Conservation (phyloP, 163 green algal species). For the Scenedesmus sp. region DNA sequence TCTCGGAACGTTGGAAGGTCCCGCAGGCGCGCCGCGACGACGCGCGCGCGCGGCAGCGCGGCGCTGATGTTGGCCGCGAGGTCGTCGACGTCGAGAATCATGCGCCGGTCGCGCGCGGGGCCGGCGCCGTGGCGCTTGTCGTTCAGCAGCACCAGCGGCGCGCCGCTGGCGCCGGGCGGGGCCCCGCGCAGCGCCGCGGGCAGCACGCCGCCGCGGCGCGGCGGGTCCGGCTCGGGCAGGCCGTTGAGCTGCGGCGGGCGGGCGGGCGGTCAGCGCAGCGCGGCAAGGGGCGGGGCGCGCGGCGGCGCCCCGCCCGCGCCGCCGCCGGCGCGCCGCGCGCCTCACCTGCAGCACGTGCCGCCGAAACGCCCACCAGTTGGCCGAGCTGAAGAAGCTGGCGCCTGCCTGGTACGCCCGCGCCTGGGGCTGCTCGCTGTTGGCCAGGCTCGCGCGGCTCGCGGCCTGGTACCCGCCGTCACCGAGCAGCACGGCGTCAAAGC, state of each 20-base stretch:
- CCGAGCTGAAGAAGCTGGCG: slow-evolving; percentile 32
- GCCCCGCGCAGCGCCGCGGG: too few species aligned
- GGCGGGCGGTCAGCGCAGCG: too few species aligned
- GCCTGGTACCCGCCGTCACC: slow-evolving; percentile 14
- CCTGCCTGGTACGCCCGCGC: not conserved
- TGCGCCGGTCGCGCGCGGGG: not conserved
- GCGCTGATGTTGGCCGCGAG: not conserved
- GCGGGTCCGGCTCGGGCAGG: not conserved
- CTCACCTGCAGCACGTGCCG: slow-evolving; percentile 1
- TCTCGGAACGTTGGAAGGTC: not conserved
- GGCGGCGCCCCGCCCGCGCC: too few species aligned
- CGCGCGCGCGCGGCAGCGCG: not conserved
- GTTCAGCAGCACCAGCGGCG: not conserved
- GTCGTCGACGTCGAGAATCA: slow-evolving; percentile 2
- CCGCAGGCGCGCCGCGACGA: not conserved
- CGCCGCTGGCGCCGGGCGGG: too few species aligned
- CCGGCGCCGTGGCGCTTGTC: slow-evolving; percentile 4
- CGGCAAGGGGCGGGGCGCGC: too few species aligned
- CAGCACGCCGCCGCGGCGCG: too few species aligned
- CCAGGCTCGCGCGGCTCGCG: not conserved
- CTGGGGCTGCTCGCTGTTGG: not conserved
- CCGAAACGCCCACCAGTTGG: slow-evolving; percentile 22
- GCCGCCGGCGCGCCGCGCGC: too few species aligned
- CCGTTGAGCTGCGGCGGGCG: too few species aligned
- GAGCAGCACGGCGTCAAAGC: slow-evolving; percentile 1